These are phyloP conservation scores for Ustilago esculenta DNA, from an alignment of 1,284 basidiomycete species.

Conservation along the genomic window DNA sequence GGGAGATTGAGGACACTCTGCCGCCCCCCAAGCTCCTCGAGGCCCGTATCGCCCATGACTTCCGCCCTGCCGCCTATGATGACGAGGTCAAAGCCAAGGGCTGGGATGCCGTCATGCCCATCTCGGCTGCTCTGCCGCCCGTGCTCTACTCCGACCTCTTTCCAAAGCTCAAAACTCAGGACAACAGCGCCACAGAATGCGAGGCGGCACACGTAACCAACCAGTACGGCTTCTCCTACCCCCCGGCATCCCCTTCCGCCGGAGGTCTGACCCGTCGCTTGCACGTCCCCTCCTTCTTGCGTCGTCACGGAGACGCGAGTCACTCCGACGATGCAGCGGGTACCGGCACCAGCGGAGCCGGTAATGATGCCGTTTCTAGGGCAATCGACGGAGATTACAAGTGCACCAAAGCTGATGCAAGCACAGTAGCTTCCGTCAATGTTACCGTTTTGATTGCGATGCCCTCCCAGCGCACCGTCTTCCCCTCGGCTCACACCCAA, in stretches of 20 bases:
- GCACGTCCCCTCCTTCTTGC: slow-evolving; percentile 43
- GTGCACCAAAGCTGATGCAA: slow-evolving; percentile 13
- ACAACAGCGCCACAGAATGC: slow-evolving; percentile 3
- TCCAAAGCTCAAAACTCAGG: slow-evolving; percentile 10
- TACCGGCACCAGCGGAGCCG: neutral
- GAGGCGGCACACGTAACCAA: slow-evolving; percentile 1
- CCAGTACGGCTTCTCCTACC: slow-evolving; percentile 38
- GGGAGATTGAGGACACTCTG: slow-evolving; percentile 56
- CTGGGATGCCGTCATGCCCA: slow-evolving; percentile 57
- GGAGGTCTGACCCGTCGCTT: slow-evolving; percentile 24
- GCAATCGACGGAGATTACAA: slow-evolving; percentile 6
- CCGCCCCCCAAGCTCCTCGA: slow-evolving; percentile 58
- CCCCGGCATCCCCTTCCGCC: slow-evolving; percentile 10
- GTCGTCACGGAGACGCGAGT: slow-evolving; percentile 21
- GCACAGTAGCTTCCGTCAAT: slow-evolving; percentile 50
- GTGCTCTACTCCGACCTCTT: slow-evolving; percentile 46
- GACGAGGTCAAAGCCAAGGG: slow-evolving; percentile 43
- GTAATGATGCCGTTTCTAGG: slow-evolving; percentile 7
- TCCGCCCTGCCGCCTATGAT: slow-evolving; percentile 26
- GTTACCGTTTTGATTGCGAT: slow-evolving; percentile 61
- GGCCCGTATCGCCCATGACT: slow-evolving; percentile 53
- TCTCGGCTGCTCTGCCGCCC: slow-evolving; percentile 52
- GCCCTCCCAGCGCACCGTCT: slow-evolving; percentile 58
- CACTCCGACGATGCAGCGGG: slow-evolving; percentile 9
- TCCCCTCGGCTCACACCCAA: slow-evolving; percentile 27